Evolutionary conservation across 2,329 filamentous ascomycete species (phyloP), one percentile per base, ranked within the genome.

Genomic region (Colletotrichum aenigma): DNA sequence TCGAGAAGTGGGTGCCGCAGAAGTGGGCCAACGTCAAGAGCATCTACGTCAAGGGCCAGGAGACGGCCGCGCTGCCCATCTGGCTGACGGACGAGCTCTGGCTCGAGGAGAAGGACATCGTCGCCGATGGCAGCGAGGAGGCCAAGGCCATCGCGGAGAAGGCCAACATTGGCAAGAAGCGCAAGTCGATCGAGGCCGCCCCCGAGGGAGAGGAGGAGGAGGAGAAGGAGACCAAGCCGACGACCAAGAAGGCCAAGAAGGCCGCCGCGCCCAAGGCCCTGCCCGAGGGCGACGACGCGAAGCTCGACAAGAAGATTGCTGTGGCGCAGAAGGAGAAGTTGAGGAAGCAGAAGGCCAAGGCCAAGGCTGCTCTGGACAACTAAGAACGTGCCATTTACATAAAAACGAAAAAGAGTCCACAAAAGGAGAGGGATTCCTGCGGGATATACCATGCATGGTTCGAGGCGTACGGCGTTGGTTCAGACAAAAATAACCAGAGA

Each of bases 61-160:
- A 95, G 82, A 98, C 96, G 6, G 94, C 93, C 76, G 94, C 96
- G 10, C 89, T 99, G 81, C 97, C 97, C n/a, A 93, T 99, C 82
- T 99, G 96, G 95, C 87, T 98, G 82, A 94, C 96, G 6, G 94
- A 96, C 79, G 96, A 98, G 89, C 89, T 99, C 78, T 99, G 97
- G 96, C 85, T 93, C 18, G 94, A 97, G 78, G 91, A 93, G 76
- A 90, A 92, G 76, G 93, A 95, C 77, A 91, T 94, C 81, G 92
- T 98, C 8, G 87, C 97, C 43, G 87, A 89, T 78, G 87, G 89
- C 48, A 86, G 84, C 43, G 86, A 89, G 74, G 89, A 88, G 79
- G 81, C 87, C 79, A 88, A 88, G 84, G 86, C 87, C 12, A 81
- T 87, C 76, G 80, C 82, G 79, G 81, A 83, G 48, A 90, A 90